phyloP scores from a whole-genome alignment of 768 basidiomycete species.

The Hygrophorus pudorinus region DNA sequence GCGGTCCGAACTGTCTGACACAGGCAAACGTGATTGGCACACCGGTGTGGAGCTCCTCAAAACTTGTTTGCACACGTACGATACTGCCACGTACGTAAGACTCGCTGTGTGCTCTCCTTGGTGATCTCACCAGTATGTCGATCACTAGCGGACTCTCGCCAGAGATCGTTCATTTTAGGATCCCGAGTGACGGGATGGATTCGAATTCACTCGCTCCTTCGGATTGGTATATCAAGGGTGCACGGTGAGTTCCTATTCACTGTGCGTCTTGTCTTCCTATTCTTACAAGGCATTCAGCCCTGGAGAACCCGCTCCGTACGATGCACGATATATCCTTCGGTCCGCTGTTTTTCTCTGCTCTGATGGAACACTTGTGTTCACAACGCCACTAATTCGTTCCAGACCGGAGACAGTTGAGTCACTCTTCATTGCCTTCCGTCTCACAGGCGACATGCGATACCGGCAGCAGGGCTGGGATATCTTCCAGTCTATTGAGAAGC shows the following conservation, averaged over 20 bases:
- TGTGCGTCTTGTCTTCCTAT: neutral
- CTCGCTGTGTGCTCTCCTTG: neutral
- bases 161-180: slow-evolving; percentile 83
- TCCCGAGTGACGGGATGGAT: slow-evolving; percentile 45
- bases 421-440: slow-evolving; percentile 83
- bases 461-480: slow-evolving; percentile 82
- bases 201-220: slow-evolving; percentile 30
- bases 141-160: slow-evolving; percentile 65
- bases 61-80: slow-evolving; percentile 82
- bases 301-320: slow-evolving; percentile 46
- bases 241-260: slow-evolving; percentile 30
- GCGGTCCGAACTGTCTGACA: slow-evolving; percentile 46
- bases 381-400: slow-evolving; percentile 1
- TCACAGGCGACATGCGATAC: slow-evolving; percentile 77
- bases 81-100: slow-evolving; percentile 66
- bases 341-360: slow-evolving; percentile 17
- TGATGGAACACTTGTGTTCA: neutral
- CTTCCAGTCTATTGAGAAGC: slow-evolving; percentile 79
- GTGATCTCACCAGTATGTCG: neutral
- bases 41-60: slow-evolving; percentile 73
- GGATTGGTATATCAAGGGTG: slow-evolving; percentile 94
- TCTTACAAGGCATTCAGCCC: slow-evolving; percentile 15
- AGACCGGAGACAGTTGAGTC: slow-evolving; percentile 94
- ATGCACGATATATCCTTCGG: slow-evolving; percentile 91
- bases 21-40: slow-evolving; percentile 69